phyloP scores from a whole-genome alignment of 1,139 yeast genomes.

The Blastobotrys apis region DNA sequence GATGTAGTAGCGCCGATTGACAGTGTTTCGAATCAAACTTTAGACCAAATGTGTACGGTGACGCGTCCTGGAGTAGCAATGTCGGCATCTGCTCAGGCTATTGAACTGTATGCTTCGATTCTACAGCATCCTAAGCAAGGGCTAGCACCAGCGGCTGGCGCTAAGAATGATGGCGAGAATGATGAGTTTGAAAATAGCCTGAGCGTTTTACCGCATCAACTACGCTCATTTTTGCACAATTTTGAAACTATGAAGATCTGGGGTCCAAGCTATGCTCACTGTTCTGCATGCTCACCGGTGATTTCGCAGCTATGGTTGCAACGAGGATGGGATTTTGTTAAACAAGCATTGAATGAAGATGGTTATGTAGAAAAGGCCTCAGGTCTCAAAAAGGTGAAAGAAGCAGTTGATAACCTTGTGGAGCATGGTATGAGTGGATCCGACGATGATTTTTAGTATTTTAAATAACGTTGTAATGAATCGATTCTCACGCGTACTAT shows the following conservation, averaged over 20 bases:
- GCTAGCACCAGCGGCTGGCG: constrained; percentile 41
- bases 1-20: constrained; percentile 94
- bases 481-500: too few species aligned
- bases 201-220: constrained; percentile 82
- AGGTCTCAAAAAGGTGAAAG: constrained; percentile 70
- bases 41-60: constrained; percentile 98
- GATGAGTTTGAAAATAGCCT: constrained; percentile 39
- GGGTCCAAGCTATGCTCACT: constrained; percentile 68
- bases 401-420: constrained; percentile 64
- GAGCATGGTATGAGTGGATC: constrained; percentile 2
- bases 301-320: constrained; percentile 49
- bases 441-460: constrained; percentile 2
- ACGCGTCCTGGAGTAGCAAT: constrained; percentile 94
- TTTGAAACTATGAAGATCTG: constrained; percentile 60
- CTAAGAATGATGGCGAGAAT: constrained; percentile 4
- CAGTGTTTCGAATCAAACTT: constrained; percentile 73
- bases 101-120: constrained; percentile 71
- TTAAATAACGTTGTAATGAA: too few species aligned
- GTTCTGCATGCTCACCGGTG: constrained; percentile 76
- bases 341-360: constrained; percentile 59
- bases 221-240: constrained; percentile 73
- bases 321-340: constrained; percentile 78
- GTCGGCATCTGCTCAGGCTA: constrained; percentile 82
- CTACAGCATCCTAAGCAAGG: constrained; percentile 60
- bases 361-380: constrained; percentile 67